A percentile compares a stretch with the other conserved stretches of the same genome.
Evolutionary conservation across 1,284 basidiomycete genomes (phyloP).

Genomic region (Veloporphyrellus conicus): DNA sequence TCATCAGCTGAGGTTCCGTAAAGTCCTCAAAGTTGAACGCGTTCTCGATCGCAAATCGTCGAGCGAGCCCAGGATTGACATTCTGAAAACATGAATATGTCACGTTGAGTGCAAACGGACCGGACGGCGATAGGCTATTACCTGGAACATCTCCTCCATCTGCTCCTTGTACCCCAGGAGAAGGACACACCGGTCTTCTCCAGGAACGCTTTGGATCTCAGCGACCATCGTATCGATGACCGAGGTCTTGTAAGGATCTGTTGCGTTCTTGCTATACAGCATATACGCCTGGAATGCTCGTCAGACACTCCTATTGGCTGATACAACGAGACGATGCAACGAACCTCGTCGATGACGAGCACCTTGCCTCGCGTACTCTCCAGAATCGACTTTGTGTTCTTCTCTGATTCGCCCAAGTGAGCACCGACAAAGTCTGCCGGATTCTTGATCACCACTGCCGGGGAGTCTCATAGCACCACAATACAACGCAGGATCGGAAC

Average conservation of each 20-base stretch:
- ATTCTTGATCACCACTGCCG: conserved; percentile 58
- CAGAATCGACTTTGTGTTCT: conserved; percentile 59
- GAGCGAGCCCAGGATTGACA: conserved; percentile 61
- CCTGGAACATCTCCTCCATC: conserved; percentile 70
- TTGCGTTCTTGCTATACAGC: conserved; percentile 46
- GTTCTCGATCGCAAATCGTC: conserved; percentile 61
- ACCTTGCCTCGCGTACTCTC: conserved; percentile 58
- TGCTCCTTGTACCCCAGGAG: conserved; percentile 60
- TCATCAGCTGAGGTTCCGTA: conserved; percentile 45
- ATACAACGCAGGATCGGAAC: background rate
- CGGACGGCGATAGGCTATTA: conserved; percentile 22
- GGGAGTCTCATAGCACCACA: background rate
- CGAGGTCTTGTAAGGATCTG: conserved; percentile 55
- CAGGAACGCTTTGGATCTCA: conserved; percentile 61
- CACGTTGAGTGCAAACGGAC: background rate
- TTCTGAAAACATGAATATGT: conserved; percentile 38
- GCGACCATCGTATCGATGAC: conserved; percentile 72
- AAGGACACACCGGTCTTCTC: conserved; percentile 65
- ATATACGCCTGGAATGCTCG: conserved; percentile 54
- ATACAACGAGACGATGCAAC: conserved; percentile 7
- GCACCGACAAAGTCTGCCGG: conserved; percentile 61
- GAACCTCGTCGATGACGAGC: conserved; percentile 64
- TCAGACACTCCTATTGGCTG: background rate
- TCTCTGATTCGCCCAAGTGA: conserved; percentile 55
- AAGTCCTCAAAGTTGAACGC: conserved; percentile 68